Conservation (phyloP, 192 early-diverging fungal species). For the Gonapodya prolifera region DNA sequence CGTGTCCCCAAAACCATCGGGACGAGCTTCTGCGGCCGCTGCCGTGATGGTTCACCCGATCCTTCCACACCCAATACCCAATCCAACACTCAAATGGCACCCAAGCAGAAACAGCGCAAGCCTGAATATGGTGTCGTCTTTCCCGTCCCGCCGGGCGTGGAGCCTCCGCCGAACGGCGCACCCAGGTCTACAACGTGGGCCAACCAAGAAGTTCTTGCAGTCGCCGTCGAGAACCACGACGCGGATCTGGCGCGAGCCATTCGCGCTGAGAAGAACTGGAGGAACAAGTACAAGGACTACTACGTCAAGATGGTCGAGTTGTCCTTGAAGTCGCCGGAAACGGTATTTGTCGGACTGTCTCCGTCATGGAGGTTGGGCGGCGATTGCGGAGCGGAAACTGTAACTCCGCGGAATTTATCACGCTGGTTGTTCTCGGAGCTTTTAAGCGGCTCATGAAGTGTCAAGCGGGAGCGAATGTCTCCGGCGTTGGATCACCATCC, state of each 20-base stretch:
- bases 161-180: neutral
- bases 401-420: neutral
- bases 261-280: constrained; percentile 8
- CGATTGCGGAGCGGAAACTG: neutral
- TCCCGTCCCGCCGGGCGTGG: neutral
- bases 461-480: too few species aligned
- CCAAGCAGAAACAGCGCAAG: too few species aligned
- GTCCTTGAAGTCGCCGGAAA: neutral
- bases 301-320: neutral
- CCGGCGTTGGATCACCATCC: too few species aligned
- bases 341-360: neutral
- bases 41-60: too few species aligned
- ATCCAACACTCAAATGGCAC: too few species aligned
- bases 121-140: neutral
- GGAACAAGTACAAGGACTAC: constrained; percentile 8
- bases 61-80: too few species aligned
- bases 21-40: too few species aligned
- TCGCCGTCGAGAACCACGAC: constrained; percentile 8
- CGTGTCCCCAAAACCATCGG: too few species aligned
- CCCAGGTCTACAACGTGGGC: constrained; percentile 1
- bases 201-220: constrained; percentile 5
- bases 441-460: neutral
- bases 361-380: neutral
- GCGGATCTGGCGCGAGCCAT: neutral
- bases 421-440: neutral